Percentiles rank a stretch among this genome's conserved stretches.
phyloP scores from a whole-genome alignment of 129 eudicot genomes.

The Pulicaria dysenterica region DNA sequence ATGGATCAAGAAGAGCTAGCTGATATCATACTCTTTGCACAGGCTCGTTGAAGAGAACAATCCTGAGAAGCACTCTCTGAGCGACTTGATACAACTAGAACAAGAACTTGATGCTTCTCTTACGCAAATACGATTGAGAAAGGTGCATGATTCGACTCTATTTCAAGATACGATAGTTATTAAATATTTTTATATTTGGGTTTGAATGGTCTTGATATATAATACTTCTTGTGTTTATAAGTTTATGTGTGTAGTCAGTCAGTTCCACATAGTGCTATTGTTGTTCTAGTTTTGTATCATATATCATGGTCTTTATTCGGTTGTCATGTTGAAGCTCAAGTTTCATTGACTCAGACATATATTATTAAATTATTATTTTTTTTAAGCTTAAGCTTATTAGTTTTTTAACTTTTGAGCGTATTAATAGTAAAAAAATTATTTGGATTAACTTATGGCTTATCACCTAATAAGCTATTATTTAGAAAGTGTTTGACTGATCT shows the following conservation, averaged over 20 bases:
- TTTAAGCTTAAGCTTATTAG: no score
- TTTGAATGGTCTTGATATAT: background rate
- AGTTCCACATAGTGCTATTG: no score
- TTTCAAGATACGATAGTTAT: background rate
- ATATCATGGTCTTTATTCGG: background rate
- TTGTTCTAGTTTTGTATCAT: background rate
- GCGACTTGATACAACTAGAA: slow-evolving; percentile 50
- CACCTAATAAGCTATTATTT: no score
- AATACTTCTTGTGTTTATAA: background rate
- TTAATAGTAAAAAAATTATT: no score
- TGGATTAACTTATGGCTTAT: no score
- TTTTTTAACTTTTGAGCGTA: no score
- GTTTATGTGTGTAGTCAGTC: background rate
- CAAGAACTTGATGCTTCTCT: slow-evolving; percentile 54
- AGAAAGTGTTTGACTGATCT: no score
- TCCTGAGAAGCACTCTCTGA: slow-evolving; percentile 30
- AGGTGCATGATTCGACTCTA: slow-evolving; percentile 34
- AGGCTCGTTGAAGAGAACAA: slow-evolving; percentile 46
- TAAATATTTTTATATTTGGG: background rate
- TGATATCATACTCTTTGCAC: slow-evolving; percentile 17
- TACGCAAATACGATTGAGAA: slow-evolving; percentile 44
- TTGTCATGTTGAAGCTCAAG: background rate
- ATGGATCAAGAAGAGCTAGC: background rate
- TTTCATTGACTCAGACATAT: background rate
- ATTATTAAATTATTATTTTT: background rate